Percentiles rank a stretch among this genome's conserved stretches.
phyloP scores from a whole-genome alignment of 306 rosid genomes.

The Prunus mira region DNA sequence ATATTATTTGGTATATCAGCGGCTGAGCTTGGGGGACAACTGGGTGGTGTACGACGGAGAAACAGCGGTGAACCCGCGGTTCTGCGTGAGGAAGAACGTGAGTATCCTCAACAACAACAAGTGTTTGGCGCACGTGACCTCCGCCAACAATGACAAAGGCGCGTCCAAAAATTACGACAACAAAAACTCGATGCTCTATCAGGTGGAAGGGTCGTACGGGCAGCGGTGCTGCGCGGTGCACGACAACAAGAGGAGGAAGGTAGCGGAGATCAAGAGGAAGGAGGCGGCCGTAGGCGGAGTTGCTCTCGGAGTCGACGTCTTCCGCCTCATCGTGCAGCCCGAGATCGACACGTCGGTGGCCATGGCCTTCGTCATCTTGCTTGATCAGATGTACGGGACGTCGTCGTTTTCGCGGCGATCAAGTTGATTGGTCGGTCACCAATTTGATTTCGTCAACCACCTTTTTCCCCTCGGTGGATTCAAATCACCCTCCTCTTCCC shows the following conservation, averaged over 20 bases:
- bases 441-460: neutral
- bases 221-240: conserved; percentile 53
- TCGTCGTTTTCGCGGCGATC: conserved; percentile 24
- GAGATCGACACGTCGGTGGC: conserved; percentile 49
- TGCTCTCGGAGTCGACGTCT: conserved; percentile 63
- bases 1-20: conserved; percentile 28
- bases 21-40: conserved; percentile 55
- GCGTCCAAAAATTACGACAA: neutral
- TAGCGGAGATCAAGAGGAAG: conserved; percentile 71
- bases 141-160: conserved; percentile 4
- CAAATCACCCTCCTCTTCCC: neutral
- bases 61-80: conserved; percentile 32
- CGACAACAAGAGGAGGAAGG: conserved; percentile 43
- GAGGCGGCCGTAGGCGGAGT: conserved; percentile 50
- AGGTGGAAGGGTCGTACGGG: conserved; percentile 61
- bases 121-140: conserved; percentile 47
- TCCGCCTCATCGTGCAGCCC: conserved; percentile 60
- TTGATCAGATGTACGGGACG: conserved; percentile 62
- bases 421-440: neutral
- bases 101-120: conserved; percentile 38
- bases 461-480: conserved; percentile 16
- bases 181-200: conserved; percentile 29
- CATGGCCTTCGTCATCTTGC: conserved; percentile 67
- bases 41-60: conserved; percentile 74
- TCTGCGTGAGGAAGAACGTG: conserved; percentile 41